Evolutionary conservation across 306 rosid genomes (phyloP).

Genomic region (Macrotyloma uniflorum): DNA sequence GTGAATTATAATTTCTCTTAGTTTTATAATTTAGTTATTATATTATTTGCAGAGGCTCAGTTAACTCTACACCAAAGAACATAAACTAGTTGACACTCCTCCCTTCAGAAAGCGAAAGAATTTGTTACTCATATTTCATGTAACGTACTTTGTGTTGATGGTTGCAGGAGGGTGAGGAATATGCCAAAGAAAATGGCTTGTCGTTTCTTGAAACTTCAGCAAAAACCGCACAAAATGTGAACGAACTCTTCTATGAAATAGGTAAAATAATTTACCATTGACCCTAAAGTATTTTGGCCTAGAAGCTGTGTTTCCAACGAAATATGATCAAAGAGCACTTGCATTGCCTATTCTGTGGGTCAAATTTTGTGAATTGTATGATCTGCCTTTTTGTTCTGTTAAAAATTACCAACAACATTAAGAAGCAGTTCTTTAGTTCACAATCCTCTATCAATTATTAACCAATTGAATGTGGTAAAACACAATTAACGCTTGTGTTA

Average conservation of each 20-base stretch:
- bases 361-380: slow-evolving; percentile 7
- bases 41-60: neutral
- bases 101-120: neutral
- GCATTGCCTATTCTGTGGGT: neutral
- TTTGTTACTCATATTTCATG: neutral
- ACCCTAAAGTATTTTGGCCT: neutral
- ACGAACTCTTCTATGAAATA: slow-evolving; percentile 89
- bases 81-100: neutral
- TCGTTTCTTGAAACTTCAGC: slow-evolving; percentile 86
- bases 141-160: slow-evolving; percentile 8
- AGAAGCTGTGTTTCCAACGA: neutral
- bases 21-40: neutral
- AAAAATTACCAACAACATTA: too few relatives aligned
- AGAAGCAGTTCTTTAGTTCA: too few relatives aligned
- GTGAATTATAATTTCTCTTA: neutral
- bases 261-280: slow-evolving; percentile 45
- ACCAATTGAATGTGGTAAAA: neutral
- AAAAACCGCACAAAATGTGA: slow-evolving; percentile 85
- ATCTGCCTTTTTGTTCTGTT: neutral
- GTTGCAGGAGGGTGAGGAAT: slow-evolving; percentile 77
- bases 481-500: neutral
- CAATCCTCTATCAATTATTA: neutral
- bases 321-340: neutral
- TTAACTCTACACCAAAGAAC: neutral
- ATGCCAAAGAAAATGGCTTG: slow-evolving; percentile 76